Conservation (phyloP, 2,329 filamentous ascomycete species). For the Pyricularia grisea region DNA sequence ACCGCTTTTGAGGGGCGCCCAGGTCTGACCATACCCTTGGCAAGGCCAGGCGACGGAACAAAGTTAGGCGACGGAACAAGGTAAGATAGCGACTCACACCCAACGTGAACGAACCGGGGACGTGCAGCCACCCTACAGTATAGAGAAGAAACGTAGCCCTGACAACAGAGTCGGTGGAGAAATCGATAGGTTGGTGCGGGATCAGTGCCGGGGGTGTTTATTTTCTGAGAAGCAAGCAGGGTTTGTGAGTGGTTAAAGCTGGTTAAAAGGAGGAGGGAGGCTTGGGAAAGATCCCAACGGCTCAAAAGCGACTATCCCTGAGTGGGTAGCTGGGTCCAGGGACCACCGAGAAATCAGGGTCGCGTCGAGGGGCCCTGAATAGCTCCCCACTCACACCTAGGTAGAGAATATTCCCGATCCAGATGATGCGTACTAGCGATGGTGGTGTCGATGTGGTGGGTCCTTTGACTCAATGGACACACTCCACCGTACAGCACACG, state of each 20-base stretch:
- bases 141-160: not conserved
- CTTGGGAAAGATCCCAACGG: not conserved
- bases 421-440: not conserved
- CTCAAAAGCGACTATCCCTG: not conserved
- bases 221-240: not conserved
- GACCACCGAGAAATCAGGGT: not conserved
- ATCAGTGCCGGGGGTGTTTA: not conserved
- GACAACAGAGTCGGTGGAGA: not conserved
- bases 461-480: not conserved
- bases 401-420: not conserved
- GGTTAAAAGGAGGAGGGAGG: not conserved
- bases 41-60: not conserved
- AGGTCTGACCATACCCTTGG: not conserved
- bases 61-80: not conserved
- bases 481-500: not conserved
- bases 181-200: not conserved
- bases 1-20: not conserved
- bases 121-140: not conserved
- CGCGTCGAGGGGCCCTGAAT: not conserved
- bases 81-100: not conserved
- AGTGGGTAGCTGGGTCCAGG: not conserved
- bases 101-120: not conserved
- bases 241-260: not conserved
- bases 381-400: not conserved
- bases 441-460: not conserved